Conservation (phyloP, 345 rosid genomes). For the Gossypium thurberi region DNA sequence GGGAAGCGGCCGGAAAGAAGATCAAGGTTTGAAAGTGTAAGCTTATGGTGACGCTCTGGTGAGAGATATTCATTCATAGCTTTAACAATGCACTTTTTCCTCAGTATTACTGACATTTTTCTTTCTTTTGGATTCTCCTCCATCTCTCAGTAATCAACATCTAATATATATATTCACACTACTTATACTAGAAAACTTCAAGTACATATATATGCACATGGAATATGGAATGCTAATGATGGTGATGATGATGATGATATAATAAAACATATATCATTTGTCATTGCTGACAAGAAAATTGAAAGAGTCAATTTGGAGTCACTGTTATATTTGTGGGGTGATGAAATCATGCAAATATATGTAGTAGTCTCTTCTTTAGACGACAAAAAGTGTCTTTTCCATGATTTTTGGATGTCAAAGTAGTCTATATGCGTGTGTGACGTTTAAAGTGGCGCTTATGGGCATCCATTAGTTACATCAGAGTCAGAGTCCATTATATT, state of each 20-base stretch:
- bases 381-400: background rate
- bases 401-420: background rate
- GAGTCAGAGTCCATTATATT: background rate
- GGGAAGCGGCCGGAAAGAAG: slow-evolving; percentile 88
- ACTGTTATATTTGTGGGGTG: background rate
- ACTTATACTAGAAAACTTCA: too few relatives aligned
- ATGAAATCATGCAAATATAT: background rate
- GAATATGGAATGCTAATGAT: background rate
- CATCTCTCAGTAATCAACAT: background rate
- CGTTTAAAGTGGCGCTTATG: background rate
- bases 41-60: slow-evolving; percentile 15
- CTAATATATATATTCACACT: background rate
- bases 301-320: background rate
- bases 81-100: slow-evolving; percentile 37
- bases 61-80: slow-evolving; percentile 23
- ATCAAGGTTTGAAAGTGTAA: slow-evolving; percentile 71
- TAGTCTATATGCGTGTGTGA: background rate
- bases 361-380: background rate
- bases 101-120: slow-evolving; percentile 35
- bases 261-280: background rate
- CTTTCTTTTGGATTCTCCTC: slow-evolving; percentile 11
- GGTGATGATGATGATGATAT: background rate
- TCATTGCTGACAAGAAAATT: background rate
- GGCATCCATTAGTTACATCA: background rate
- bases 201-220: background rate